Conservation (phyloP, 1,284 basidiomycete species). For the Fomitopsis pinicola region DNA sequence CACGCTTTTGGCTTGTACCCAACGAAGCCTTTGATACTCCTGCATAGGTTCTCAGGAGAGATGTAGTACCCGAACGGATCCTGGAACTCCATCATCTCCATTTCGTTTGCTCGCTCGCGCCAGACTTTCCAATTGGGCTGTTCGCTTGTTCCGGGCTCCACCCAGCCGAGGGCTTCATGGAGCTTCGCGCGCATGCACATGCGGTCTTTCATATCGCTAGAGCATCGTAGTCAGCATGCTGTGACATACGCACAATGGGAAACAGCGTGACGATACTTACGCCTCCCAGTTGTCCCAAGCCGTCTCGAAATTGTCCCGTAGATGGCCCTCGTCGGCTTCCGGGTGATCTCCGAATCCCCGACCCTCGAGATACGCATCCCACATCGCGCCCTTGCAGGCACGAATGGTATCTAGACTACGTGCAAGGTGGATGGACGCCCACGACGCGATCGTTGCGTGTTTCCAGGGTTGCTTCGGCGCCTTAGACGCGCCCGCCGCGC, state of each 20-base stretch:
- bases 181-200: constrained; percentile 53
- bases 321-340: constrained; percentile 18
- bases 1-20: constrained; percentile 29
- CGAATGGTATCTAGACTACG: constrained; percentile 48
- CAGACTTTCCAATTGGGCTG: constrained; percentile 51
- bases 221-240: not conserved
- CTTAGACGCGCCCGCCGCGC: constrained; percentile 5
- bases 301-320: constrained; percentile 57
- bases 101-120: constrained; percentile 31
- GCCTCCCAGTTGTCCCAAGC: constrained; percentile 68
- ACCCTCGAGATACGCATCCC: constrained; percentile 53
- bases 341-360: constrained; percentile 25
- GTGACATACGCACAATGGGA: not conserved
- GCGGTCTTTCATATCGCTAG: constrained; percentile 73
- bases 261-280: constrained; percentile 33
- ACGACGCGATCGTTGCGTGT: constrained; percentile 29
- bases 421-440: constrained; percentile 60
- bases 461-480: constrained; percentile 10
- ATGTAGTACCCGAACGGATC: constrained; percentile 10
- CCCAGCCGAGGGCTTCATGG: constrained; percentile 46
- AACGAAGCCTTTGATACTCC: constrained; percentile 42
- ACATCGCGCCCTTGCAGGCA: constrained; percentile 68
- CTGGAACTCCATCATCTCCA: constrained; percentile 7
- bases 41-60: constrained; percentile 32
- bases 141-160: constrained; percentile 39